These are phyloP conservation scores for Phytophthora ohioensis DNA, from an alignment of 352 stramenopile genomes.

Conservation along the genomic window DNA sequence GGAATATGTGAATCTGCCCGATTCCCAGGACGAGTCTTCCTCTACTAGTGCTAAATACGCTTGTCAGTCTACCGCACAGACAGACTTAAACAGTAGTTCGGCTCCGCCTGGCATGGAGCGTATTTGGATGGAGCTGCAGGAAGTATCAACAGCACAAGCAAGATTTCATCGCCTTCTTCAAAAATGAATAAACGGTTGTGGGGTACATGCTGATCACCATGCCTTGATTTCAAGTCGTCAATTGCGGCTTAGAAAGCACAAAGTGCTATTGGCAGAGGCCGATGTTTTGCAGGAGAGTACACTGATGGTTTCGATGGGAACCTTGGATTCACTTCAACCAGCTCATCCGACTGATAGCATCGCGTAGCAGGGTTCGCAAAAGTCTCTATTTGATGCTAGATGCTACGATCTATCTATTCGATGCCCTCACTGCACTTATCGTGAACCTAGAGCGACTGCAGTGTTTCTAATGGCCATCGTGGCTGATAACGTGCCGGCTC, in stretches of 20 bases:
- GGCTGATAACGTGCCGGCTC: constrained; percentile 67
- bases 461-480: constrained; percentile 77
- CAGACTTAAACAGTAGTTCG: neutral
- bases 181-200: constrained; percentile 18
- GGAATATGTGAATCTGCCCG: constrained; percentile 47
- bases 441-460: constrained; percentile 50
- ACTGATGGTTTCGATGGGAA: constrained; percentile 13
- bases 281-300: constrained; percentile 1
- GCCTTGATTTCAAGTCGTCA: neutral
- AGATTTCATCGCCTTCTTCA: constrained; percentile 42
- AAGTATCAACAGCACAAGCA: constrained; percentile 48
- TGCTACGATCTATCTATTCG: neutral
- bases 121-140: constrained; percentile 57
- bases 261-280: constrained; percentile 6
- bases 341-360: constrained; percentile 18
- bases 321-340: constrained; percentile 38
- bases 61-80: neutral
- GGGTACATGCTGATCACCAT: neutral
- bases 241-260: neutral
- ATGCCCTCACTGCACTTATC: neutral
- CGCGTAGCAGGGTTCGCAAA: neutral
- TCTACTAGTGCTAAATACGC: neutral
- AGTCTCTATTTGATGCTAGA: neutral
- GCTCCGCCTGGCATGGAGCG: constrained; percentile 26
- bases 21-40: neutral